phyloP scores from a whole-genome alignment of 768 basidiomycete genomes.

The Trametes cubensis region DNA sequence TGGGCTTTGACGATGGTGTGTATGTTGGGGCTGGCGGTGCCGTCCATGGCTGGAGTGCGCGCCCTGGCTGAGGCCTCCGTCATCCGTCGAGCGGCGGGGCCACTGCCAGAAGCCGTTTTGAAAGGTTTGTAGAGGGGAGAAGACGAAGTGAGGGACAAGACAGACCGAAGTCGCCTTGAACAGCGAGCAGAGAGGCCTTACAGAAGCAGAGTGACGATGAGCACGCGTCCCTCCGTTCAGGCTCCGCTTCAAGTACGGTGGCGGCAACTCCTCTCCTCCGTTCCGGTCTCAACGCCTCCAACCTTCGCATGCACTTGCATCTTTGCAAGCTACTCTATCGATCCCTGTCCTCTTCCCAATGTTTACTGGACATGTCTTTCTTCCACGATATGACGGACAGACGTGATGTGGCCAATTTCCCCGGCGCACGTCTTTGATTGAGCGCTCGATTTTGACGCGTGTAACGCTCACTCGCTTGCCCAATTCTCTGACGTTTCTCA shows the following conservation, averaged over 20 bases:
- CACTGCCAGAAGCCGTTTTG: slow-evolving; percentile 42
- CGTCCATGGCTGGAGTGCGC: slow-evolving; percentile 82
- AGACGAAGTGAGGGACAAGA: slow-evolving; percentile 25
- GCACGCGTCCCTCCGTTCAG: slow-evolving; percentile 22
- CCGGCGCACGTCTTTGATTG: too few species aligned
- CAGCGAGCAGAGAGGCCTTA: slow-evolving; percentile 28
- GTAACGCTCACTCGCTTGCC: too few species aligned
- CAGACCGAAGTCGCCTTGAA: slow-evolving; percentile 35
- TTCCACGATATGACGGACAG: too few species aligned
- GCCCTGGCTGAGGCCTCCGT: slow-evolving; percentile 40
- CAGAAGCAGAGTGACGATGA: slow-evolving; percentile 19
- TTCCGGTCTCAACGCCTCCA: slow-evolving; percentile 18
- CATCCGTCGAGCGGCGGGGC: slow-evolving; percentile 39
- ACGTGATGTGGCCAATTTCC: too few species aligned
- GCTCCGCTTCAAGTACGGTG: slow-evolving; percentile 30
- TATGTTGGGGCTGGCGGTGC: slow-evolving; percentile 79
- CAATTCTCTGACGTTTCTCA: too few species aligned
- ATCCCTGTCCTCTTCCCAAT: not conserved
- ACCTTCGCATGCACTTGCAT: not conserved
- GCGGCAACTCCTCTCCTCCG: slow-evolving; percentile 28
- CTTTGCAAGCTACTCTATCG: not conserved
- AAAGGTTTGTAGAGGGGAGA: slow-evolving; percentile 27
- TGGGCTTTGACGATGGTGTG: slow-evolving; percentile 95
- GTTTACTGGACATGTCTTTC: not conserved
- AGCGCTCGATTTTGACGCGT: too few species aligned